Evolutionary conservation across 2,329 filamentous ascomycete genomes (phyloP), one percentile per base, ranked within the genome.

Genomic region (Talaromyces atroroseus): DNA sequence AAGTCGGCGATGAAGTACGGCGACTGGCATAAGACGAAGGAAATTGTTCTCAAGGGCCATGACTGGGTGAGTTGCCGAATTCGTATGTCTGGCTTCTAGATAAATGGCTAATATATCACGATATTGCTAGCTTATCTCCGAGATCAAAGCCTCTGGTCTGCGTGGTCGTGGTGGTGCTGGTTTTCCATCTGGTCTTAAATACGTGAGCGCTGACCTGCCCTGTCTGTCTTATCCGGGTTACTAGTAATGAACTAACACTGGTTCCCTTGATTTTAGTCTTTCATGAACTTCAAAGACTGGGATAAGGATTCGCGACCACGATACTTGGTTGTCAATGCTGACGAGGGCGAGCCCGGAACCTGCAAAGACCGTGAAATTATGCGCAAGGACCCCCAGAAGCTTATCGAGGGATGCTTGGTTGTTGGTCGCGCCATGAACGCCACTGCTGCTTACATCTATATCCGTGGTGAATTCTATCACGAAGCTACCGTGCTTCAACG

Each of bases 251-350:
- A 56, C 52, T 50, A 54, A 38, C 46, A 45, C 42, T 50, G 20
- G 29, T 38, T 40, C 18, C 48, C 23, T 38, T 11, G 58, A 67
- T 68, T 14, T 62, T 69, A 95, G 91, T 96, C 92, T 50, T 99
- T 99, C 77, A 99, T 99, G 94, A 99, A 99, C 82, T 92, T 92
- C 82, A 96, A 96, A 78, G 94, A 91, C 68, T 99, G 94, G 94
- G 92, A 99, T 69, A 95, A 99, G 79, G 94, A 97, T 74, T 88
- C 76, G 67, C 95, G 95, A 78, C 94, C 94, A 63, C 87, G 94
- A 69, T 99, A 99, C 72, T 81, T 99, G 55, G 92, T 99, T 60
- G 90, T 99, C 79, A 99, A 99, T 71, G 94, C 94, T 64, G 94
- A 99, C 74, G 94, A 99, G 80, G 94, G 94, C 69, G 94, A 99